Evolutionary conservation across 805 yeast species (phyloP), one percentile per base, ranked within the genome.

Genomic region (Candida suzukii): DNA sequence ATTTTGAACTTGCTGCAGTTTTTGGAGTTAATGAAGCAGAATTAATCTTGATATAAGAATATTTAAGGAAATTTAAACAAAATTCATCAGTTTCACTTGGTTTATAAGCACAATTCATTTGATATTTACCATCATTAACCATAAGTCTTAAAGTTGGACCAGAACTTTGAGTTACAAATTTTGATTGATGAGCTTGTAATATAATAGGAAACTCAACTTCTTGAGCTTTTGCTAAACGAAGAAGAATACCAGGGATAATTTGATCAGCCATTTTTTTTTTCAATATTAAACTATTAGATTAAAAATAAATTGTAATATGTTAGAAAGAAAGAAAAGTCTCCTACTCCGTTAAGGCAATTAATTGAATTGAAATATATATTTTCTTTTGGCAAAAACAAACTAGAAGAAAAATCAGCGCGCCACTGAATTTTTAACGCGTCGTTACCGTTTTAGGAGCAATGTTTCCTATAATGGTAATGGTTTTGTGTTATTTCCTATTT

Each of bases 21-120:
- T 11, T 4, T 7, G 59, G 54, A 4, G 51, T 52, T 24, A 46
- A 42, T 43, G 42, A 57, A 41, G 40, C 57, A 35, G 43, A 46
- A 3, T 49, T 51, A 44, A 51, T 57, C 41, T 38, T 46, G 41
- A 56, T 26, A 41, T 49, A 38, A 30, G 54, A 45, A 43, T 45
- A 56, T 45, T 54, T 54, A 35, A 50, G 43, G 44, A 57, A 57
- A 36, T 48, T 41, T 22, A 54, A 59, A 32, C 52, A 45, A 19
- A 47, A 31, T 64, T 66, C 39, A 36, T 53, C 58, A 7, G 4
- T 27, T 16, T 45, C 49, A 13, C 46, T 53, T 28, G 77, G 76
- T 55, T 78, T 73, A 46, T 75, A 62, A 24, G 77, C 69, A 5
- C 76, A 77, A 49, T 77, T 76, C 39, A 73, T 66, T 24, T 67